Evolutionary conservation across 495 filamentous ascomycete species (phyloP).

Genomic region (Penicillium silybi): DNA sequence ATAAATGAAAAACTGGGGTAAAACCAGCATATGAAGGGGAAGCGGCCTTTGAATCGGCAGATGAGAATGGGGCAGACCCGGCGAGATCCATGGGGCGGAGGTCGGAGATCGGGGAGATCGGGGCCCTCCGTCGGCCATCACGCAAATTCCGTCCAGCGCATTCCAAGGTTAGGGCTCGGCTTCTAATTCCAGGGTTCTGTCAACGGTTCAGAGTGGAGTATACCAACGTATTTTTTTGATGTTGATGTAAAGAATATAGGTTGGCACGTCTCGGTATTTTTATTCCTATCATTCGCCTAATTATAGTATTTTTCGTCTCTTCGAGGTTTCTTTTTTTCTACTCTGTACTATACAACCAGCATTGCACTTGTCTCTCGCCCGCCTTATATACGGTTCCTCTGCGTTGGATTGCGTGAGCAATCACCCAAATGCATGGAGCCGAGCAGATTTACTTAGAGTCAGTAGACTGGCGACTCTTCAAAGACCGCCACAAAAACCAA

Average conservation of each 20-base stretch:
- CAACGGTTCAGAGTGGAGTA: background rate
- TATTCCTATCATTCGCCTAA: too few relatives aligned
- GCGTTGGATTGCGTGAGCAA: background rate
- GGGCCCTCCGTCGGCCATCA: background rate
- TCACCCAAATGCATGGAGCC: background rate
- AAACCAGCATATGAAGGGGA: constrained; percentile 1
- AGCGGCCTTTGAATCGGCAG: constrained; percentile 18
- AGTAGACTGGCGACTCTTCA: background rate
- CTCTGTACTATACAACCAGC: too few relatives aligned
- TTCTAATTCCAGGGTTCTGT: background rate
- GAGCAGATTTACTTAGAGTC: background rate
- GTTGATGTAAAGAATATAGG: background rate
- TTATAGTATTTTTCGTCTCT: too few relatives aligned
- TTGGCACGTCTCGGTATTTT: too few relatives aligned
- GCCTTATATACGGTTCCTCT: background rate
- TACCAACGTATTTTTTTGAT: background rate
- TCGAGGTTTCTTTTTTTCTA: too few relatives aligned
- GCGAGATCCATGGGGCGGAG: constrained; percentile 21
- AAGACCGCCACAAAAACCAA: background rate
- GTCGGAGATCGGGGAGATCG: constrained; percentile 15
- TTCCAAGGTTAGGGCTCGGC: too few relatives aligned
- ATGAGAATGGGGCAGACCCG: constrained; percentile 16
- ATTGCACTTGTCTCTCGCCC: too few relatives aligned
- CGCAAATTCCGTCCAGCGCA: too few relatives aligned
- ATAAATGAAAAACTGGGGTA: constrained; percentile 9